phyloP scores from a whole-genome alignment of 148 eudicot genomes.

The Simmondsia chinensis region DNA sequence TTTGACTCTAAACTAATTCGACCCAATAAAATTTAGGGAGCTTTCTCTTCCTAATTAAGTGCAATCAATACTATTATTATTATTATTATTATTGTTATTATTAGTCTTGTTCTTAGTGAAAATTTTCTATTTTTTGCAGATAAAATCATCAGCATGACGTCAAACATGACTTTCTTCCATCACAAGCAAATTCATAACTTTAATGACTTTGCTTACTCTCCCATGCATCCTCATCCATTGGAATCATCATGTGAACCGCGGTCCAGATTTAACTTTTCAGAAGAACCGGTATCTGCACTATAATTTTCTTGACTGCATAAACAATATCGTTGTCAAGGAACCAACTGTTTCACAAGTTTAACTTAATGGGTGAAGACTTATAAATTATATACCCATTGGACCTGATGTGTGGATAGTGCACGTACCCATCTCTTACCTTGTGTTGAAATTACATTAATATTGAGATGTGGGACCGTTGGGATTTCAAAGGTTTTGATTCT shows the following conservation, averaged over 20 bases:
- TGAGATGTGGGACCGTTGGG: no score
- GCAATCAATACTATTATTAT: constrained; percentile 26
- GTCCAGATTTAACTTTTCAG: constrained; percentile 73
- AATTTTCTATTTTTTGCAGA: constrained; percentile 24
- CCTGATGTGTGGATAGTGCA: no score
- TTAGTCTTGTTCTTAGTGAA: no score
- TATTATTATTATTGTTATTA: constrained; percentile 20
- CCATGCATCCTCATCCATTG: constrained; percentile 60
- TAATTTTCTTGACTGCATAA: constrained; percentile 41
- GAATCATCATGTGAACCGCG: constrained; percentile 81
- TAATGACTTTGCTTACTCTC: constrained; percentile 68
- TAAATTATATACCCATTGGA: no score
- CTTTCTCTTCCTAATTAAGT: constrained; percentile 61
- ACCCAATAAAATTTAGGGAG: no score
- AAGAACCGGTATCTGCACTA: constrained; percentile 52
- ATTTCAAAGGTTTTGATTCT: no score
- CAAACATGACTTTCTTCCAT: constrained; percentile 37
- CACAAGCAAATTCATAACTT: constrained; percentile 22
- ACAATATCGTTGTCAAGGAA: constrained; percentile 29
- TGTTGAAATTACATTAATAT: no score
- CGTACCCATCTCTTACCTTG: no score
- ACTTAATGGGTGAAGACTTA: no score
- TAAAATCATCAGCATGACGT: constrained; percentile 38
- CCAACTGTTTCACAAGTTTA: no score
- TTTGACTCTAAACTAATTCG: no score